These are phyloP conservation scores for Kandelia obovata DNA, from an alignment of 345 rosid genomes.

Conservation along the genomic window DNA sequence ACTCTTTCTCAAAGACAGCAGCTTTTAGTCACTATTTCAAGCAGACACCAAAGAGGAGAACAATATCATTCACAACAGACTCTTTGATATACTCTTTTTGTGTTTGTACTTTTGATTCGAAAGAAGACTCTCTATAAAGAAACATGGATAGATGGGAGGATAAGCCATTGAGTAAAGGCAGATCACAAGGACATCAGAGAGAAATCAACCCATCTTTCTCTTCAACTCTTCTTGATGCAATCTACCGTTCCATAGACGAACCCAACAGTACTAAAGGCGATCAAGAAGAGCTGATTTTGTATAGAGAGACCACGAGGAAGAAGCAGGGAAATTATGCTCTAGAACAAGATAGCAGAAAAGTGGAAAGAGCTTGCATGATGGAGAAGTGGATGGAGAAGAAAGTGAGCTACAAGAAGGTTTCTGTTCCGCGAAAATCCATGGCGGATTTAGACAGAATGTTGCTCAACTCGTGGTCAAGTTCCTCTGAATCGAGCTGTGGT, in stretches of 20 bases:
- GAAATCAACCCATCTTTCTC: slow-evolving; percentile 29
- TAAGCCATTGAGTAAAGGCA: slow-evolving; percentile 31
- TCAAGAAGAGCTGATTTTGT: slow-evolving; percentile 11
- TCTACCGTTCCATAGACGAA: slow-evolving; percentile 35
- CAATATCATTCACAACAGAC: slow-evolving; percentile 33
- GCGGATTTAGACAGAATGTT: slow-evolving; percentile 15
- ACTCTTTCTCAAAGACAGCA: neutral
- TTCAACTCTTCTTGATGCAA: slow-evolving; percentile 32
- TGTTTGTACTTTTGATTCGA: neutral
- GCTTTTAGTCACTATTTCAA: slow-evolving; percentile 26
- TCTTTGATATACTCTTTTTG: slow-evolving; percentile 21
- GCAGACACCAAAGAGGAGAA: slow-evolving; percentile 27
- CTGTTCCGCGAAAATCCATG: slow-evolving; percentile 12
- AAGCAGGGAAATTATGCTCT: slow-evolving; percentile 13
- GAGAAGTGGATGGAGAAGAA: slow-evolving; percentile 55
- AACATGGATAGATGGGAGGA: slow-evolving; percentile 51
- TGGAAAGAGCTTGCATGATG: slow-evolving; percentile 32
- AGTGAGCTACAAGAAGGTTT: slow-evolving; percentile 18
- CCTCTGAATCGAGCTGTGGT: slow-evolving; percentile 24
- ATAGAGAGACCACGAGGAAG: slow-evolving; percentile 21
- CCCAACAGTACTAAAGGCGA: slow-evolving; percentile 7
- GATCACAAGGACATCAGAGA: slow-evolving; percentile 3
- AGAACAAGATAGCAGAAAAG: slow-evolving; percentile 11
- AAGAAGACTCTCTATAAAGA: slow-evolving; percentile 18
- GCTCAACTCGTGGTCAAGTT: slow-evolving; percentile 22